Conservation (phyloP, 495 filamentous ascomycete species). For the Neurospora africana region DNA sequence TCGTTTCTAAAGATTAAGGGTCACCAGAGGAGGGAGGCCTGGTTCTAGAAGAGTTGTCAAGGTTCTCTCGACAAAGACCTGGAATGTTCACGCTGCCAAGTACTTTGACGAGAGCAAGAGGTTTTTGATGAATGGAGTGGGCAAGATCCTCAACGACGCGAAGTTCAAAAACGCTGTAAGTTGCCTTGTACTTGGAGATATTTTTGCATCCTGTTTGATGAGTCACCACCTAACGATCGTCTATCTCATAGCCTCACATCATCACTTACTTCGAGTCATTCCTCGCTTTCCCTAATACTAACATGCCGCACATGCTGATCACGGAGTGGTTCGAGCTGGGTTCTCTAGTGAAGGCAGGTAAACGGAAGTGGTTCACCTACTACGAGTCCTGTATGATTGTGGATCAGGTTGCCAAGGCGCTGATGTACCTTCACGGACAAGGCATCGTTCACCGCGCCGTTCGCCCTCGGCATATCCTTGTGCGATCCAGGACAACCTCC, state of each 20-base stretch:
- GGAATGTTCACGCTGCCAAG: not conserved
- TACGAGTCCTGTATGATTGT: not conserved
- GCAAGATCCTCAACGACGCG: fast-evolving
- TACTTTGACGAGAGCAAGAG: not conserved
- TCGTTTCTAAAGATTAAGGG: not conserved
- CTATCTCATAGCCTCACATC: not conserved
- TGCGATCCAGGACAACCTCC: not conserved
- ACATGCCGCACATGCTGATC: not conserved
- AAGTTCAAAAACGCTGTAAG: not conserved
- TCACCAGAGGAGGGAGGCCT: not conserved
- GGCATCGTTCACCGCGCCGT: not conserved
- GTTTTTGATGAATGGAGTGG: not conserved
- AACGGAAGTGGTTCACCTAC: not conserved
- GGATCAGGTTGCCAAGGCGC: not conserved
- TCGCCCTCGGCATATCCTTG: not conserved
- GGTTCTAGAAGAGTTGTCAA: not conserved
- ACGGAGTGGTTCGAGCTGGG: not conserved
- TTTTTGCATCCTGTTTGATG: not conserved
- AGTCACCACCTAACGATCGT: not conserved
- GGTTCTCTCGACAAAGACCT: not conserved
- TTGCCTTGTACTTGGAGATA: no score
- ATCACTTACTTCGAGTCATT: not conserved
- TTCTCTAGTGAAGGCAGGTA: not conserved
- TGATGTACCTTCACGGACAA: not conserved
- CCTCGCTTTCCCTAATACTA: not conserved